A percentile compares a stretch with the other conserved stretches of the same genome.
Conservation (phyloP, 192 early-diverging fungal genomes). For the Gamsiella multidivaricata region DNA sequence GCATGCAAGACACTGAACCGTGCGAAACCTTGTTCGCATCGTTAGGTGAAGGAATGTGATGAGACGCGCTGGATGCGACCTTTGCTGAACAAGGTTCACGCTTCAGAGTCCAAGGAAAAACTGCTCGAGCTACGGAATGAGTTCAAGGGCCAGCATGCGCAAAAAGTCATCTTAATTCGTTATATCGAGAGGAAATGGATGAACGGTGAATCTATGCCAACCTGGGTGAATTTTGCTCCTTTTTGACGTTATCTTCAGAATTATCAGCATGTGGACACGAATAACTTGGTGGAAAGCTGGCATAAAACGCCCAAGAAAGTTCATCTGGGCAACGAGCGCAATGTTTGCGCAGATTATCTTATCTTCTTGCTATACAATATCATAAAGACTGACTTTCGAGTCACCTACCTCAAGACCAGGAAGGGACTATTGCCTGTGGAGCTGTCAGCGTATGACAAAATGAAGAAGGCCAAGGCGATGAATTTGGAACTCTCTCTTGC, state of each 20-base stretch:
- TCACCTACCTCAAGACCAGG: conserved; percentile 1
- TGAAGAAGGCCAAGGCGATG: conserved; percentile 9
- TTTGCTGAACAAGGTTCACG: too few species aligned
- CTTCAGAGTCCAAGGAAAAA: too few species aligned
- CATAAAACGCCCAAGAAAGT: conserved; percentile 13
- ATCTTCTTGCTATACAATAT: not conserved
- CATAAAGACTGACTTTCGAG: not conserved
- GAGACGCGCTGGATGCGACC: too few species aligned
- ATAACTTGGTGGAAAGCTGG: conserved; percentile 18
- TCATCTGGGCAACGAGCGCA: not conserved
- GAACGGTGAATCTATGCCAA: too few species aligned
- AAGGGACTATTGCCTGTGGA: not conserved
- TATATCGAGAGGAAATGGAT: too few species aligned
- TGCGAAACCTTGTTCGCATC: too few species aligned
- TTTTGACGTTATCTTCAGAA: not conserved
- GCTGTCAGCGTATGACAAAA: not conserved
- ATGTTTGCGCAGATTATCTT: conserved; percentile 11
- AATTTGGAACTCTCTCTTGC: not conserved
- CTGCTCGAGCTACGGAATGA: too few species aligned
- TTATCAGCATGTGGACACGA: conserved; percentile 4
- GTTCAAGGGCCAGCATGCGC: too few species aligned
- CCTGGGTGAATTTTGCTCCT: too few species aligned
- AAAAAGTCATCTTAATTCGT: too few species aligned
- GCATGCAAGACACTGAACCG: too few species aligned
- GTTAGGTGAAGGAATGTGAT: too few species aligned